These are phyloP conservation scores for Hygrocybe coccinea DNA, from an alignment of 768 basidiomycete genomes.

Conservation along the genomic window DNA sequence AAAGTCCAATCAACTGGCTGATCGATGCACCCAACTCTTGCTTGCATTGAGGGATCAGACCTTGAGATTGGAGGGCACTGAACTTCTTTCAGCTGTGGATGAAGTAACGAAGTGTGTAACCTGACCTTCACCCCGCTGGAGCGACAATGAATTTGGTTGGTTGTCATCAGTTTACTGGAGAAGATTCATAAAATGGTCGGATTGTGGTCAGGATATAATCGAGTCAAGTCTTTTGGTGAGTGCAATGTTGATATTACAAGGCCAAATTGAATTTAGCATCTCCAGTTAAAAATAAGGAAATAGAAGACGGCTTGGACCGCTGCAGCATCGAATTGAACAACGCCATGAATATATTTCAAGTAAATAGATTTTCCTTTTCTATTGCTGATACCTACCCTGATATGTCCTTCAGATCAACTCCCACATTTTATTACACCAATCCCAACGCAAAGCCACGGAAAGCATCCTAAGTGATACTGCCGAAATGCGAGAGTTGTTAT, in stretches of 20 bases:
- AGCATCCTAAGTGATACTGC: conserved; percentile 28
- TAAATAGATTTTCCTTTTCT: conserved; percentile 17
- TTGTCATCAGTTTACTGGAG: conserved; percentile 39
- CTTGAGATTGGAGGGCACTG: conserved; percentile 36
- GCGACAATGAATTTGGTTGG: neutral
- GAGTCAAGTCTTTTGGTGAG: conserved; percentile 38
- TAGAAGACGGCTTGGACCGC: conserved; percentile 42
- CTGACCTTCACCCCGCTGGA: no score
- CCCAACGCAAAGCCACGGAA: conserved; percentile 29
- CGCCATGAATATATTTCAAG: conserved; percentile 42
- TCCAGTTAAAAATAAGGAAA: conserved; percentile 43
- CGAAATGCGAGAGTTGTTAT: conserved; percentile 36
- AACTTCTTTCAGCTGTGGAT: conserved; percentile 37
- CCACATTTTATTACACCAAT: conserved; percentile 24
- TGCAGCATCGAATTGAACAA: conserved; percentile 40
- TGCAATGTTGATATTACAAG: neutral
- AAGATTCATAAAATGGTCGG: conserved; percentile 36
- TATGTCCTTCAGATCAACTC: conserved; percentile 8
- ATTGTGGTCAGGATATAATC: conserved; percentile 37
- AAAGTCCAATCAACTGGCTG: conserved; percentile 39
- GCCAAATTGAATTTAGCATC: neutral
- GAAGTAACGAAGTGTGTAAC: conserved; percentile 29
- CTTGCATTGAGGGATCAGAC: conserved; percentile 39
- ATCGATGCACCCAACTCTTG: conserved; percentile 39
- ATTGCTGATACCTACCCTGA: neutral